Percentiles rank a stretch among this genome's conserved stretches.
Conservation (phyloP, 352 stramenopile species). For the Globisporangium cederbergense region DNA sequence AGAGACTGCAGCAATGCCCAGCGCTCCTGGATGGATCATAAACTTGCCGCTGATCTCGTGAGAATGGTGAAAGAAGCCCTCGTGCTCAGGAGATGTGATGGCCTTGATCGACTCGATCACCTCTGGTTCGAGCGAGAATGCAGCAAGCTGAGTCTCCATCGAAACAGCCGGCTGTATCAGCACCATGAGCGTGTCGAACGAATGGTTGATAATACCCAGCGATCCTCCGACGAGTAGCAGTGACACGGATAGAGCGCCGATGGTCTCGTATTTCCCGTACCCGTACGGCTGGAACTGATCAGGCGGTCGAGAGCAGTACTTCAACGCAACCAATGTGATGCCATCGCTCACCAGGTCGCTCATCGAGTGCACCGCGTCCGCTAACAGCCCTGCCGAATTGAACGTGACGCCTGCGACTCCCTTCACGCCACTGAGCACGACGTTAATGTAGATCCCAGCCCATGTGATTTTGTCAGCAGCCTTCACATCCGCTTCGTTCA, state of each 20-base stretch:
- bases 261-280: conserved; percentile 76
- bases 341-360: conserved; percentile 94
- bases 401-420: conserved; percentile 66
- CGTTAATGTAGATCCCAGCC: conserved; percentile 65
- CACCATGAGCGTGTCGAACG: conserved; percentile 56
- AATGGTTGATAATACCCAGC: conserved; percentile 64
- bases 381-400: conserved; percentile 89
- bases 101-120: conserved; percentile 36
- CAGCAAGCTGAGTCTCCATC: conserved; percentile 9
- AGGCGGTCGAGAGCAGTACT: conserved; percentile 88
- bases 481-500: conserved; percentile 34
- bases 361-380: conserved; percentile 93
- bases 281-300: conserved; percentile 86
- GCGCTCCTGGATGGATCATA: conserved; percentile 54
- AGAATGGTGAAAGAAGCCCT: conserved; percentile 10
- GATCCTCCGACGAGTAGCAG: conserved; percentile 62
- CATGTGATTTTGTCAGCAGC: conserved; percentile 67
- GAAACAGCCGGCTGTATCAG: conserved; percentile 29
- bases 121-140: conserved; percentile 8
- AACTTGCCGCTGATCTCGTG: conserved; percentile 14
- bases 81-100: not conserved
- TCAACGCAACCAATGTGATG: conserved; percentile 91
- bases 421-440: conserved; percentile 61
- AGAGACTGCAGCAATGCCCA: conserved; percentile 83
- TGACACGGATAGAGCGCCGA: conserved; percentile 60